A percentile compares a stretch with the other conserved stretches of the same genome.
Conservation (phyloP, 2,329 filamentous ascomycete species). For the Aureobasidium mangrovei region DNA sequence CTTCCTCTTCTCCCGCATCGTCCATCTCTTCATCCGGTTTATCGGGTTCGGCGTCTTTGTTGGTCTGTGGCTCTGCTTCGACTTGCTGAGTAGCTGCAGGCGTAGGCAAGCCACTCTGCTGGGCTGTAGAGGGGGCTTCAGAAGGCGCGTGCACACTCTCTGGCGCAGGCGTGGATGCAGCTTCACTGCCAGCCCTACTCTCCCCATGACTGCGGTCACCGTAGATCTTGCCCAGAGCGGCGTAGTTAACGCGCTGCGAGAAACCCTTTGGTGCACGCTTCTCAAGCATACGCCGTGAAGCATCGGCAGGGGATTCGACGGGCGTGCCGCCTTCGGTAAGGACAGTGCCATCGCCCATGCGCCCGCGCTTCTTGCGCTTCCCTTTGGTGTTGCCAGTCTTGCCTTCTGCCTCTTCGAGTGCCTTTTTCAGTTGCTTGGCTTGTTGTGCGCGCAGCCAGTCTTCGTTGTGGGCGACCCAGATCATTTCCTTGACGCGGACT, state of each 20-base stretch:
- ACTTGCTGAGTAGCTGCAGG: not conserved
- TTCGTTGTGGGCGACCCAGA: conserved; percentile 93
- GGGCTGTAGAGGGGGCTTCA: not conserved
- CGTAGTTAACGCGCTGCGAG: conserved; percentile 40
- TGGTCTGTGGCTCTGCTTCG: not conserved
- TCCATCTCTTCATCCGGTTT: conserved; percentile 15
- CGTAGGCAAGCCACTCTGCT: not conserved
- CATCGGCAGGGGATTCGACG: conserved; percentile 36
- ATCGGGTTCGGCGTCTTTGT: conserved; percentile 9
- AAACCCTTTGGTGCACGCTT: conserved; percentile 34
- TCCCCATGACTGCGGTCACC: conserved; percentile 12
- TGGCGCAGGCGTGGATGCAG: conserved; percentile 1
- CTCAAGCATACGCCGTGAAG: conserved; percentile 37
- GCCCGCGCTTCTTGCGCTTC: conserved; percentile 38
- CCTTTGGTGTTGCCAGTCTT: conserved; percentile 22
- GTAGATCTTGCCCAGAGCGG: conserved; percentile 35
- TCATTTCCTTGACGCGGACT: conserved; percentile 72
- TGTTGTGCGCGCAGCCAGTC: conserved; percentile 85
- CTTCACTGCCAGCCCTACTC: conserved; percentile 14
- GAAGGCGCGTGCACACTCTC: not conserved
- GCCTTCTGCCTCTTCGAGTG: conserved; percentile 48
- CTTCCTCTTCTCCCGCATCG: conserved; percentile 14
- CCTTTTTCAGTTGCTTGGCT: conserved; percentile 68
- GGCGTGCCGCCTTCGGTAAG: conserved; percentile 28
- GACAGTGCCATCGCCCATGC: conserved; percentile 35